A percentile compares a stretch with the other conserved stretches of the same genome.
Evolutionary conservation across 73 alveolate species (phyloP).

Genomic region (Blepharisma stoltei): DNA sequence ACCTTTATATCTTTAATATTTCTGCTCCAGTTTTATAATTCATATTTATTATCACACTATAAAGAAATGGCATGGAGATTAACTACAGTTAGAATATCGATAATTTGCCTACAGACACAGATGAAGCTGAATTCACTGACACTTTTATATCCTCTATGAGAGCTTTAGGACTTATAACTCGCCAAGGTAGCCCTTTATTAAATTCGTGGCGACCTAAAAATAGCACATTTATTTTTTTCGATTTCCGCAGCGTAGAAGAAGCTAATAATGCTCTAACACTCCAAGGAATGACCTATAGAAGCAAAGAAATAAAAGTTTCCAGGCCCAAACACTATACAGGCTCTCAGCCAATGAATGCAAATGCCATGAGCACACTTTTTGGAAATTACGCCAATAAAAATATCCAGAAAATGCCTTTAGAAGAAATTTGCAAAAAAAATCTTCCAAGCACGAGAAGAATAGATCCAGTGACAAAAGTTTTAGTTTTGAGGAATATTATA

Average conservation of each 20-base stretch:
- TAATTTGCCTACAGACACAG: not conserved
- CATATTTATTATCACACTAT: no score
- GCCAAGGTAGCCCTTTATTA: constrained; percentile 12
- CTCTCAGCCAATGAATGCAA: constrained; percentile 17
- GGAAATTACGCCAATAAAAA: not conserved
- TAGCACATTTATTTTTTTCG: constrained; percentile 29
- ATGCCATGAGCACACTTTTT: not conserved
- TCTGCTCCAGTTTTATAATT: no score
- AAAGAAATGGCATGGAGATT: no score
- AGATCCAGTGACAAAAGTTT: constrained; percentile 66
- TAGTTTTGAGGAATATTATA: constrained; percentile 67
- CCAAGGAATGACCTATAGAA: constrained; percentile 57
- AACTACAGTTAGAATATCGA: no score
- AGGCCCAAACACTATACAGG: constrained; percentile 72
- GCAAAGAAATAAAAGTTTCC: constrained; percentile 69
- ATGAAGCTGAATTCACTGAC: not conserved
- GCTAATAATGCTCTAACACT: constrained; percentile 77
- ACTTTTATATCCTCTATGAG: not conserved
- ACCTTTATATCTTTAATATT: no score
- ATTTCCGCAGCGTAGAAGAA: constrained; percentile 84
- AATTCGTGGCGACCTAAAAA: constrained; percentile 15
- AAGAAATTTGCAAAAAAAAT: not conserved
- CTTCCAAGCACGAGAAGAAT: not conserved
- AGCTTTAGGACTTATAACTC: not conserved
- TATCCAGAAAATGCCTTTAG: not conserved